Evolutionary conservation across 495 filamentous ascomycete genomes (phyloP).

Genomic region (Amorphotheca resinae): DNA sequence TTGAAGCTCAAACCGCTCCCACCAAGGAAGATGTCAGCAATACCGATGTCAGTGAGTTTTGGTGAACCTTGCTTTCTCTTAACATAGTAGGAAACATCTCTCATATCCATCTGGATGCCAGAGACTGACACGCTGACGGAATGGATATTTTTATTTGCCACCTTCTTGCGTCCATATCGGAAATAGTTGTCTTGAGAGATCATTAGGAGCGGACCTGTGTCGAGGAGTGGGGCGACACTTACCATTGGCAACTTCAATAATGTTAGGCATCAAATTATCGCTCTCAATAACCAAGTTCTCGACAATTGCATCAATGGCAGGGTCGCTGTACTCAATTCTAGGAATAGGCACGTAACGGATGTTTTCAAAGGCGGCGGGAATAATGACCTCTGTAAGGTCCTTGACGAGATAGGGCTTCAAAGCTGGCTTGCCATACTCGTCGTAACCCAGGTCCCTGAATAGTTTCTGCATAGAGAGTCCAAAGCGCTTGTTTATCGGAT

Average conservation of each 20-base stretch:
- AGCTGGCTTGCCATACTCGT: conserved; percentile 65
- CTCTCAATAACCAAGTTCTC: conserved; percentile 94
- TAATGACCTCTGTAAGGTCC: conserved; percentile 75
- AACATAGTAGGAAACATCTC: conserved; percentile 89
- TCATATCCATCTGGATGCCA: conserved; percentile 77
- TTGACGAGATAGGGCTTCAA: conserved; percentile 91
- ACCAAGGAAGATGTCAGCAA: conserved; percentile 82
- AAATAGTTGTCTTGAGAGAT: conserved; percentile 77
- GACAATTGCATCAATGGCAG: conserved; percentile 71
- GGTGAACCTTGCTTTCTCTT: conserved; percentile 96
- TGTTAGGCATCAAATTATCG: conserved; percentile 94
- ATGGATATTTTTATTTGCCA: conserved; percentile 69
- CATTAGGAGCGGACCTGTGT: background rate
- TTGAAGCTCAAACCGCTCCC: conserved; percentile 87
- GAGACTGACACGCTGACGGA: conserved; percentile 74
- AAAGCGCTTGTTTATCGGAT: conserved; percentile 75
- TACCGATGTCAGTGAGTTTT: conserved; percentile 71
- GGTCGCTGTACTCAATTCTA: conserved; percentile 84
- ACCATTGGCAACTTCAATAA: conserved; percentile 60
- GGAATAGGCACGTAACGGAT: conserved; percentile 88
- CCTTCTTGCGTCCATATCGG: conserved; percentile 82
- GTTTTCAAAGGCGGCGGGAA: conserved; percentile 76
- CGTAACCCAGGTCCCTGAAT: conserved; percentile 76
- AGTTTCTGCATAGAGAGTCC: conserved; percentile 64
- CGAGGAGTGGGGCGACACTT: background rate